Conservation (phyloP, 116 monocot species). For the Cymodocea nodosa region DNA sequence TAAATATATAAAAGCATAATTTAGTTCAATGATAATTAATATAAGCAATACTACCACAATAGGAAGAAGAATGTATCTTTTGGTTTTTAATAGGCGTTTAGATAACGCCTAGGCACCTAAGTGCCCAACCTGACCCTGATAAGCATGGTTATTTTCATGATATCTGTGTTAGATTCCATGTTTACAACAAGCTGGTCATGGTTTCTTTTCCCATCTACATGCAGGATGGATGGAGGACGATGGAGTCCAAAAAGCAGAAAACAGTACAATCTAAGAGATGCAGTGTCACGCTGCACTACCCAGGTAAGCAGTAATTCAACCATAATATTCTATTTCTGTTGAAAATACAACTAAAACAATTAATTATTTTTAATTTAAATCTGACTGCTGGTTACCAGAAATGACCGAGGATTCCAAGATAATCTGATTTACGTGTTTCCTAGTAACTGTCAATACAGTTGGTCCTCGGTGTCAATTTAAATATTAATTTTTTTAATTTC, state of each 20-base stretch:
- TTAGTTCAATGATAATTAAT: no score
- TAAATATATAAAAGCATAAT: no score
- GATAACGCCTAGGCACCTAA: no score
- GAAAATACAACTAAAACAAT: neutral
- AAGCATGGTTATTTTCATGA: no score
- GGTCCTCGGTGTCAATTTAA: no score
- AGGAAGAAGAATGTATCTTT: no score
- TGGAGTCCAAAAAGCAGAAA: slow-evolving; percentile 45
- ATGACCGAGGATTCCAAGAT: neutral
- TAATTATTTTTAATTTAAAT: no score
- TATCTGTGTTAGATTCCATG: neutral
- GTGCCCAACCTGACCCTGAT: no score
- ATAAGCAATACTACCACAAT: no score
- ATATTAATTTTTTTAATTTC: no score
- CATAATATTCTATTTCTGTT: neutral
- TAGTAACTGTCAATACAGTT: no score
- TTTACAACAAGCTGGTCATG: neutral
- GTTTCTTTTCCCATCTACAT: neutral
- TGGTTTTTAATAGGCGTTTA: no score
- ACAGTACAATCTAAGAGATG: slow-evolving; percentile 53
- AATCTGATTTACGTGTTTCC: neutral
- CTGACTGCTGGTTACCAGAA: neutral
- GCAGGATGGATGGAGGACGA: slow-evolving; percentile 54
- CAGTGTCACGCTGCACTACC: slow-evolving; percentile 51
- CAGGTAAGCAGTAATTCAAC: slow-evolving; percentile 20